Conservation (phyloP, 1,284 basidiomycete species). For the Cerioporus squamosus region DNA sequence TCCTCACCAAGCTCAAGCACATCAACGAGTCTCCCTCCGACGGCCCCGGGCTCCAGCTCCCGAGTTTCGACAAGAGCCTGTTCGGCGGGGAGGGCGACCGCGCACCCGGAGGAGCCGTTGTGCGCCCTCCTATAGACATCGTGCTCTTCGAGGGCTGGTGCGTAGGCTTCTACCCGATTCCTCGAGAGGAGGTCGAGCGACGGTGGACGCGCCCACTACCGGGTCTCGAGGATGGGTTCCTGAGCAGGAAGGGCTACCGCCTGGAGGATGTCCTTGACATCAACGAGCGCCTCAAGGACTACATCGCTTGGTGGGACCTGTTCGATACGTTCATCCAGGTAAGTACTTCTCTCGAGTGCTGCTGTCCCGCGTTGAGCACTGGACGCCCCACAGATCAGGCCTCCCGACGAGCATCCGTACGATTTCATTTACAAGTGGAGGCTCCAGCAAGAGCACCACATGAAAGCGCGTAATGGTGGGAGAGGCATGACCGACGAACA, state of each 20-base stretch:
- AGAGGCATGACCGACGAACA: conserved; percentile 84
- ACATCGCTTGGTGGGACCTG: conserved; percentile 67
- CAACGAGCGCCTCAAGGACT: conserved; percentile 62
- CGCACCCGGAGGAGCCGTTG: conserved; percentile 42
- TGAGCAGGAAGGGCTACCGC: conserved; percentile 40
- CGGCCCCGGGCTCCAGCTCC: conserved; percentile 54
- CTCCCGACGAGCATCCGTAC: conserved; percentile 50
- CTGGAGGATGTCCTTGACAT: conserved; percentile 59
- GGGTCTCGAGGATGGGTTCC: conserved; percentile 46
- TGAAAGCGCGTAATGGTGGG: conserved; percentile 85
- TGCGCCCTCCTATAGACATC: conserved; percentile 71
- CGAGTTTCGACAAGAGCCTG: conserved; percentile 88
- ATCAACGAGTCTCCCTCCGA: conserved; percentile 42
- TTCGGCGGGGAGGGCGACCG: conserved; percentile 86
- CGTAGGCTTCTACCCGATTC: conserved; percentile 71
- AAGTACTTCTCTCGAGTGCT: conserved; percentile 18
- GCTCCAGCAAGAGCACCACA: conserved; percentile 83
- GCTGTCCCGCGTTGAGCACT: not conserved
- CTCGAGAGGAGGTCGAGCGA: conserved; percentile 46
- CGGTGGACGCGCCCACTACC: conserved; percentile 39
- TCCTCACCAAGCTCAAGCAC: conserved; percentile 55
- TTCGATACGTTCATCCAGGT: conserved; percentile 78
- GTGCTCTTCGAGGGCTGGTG: conserved; percentile 90
- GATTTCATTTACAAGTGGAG: conserved; percentile 79
- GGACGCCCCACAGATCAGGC: conserved; percentile 48